Conservation (phyloP, 371 early-diverging fungal species). For the Zychaea mexicana region DNA sequence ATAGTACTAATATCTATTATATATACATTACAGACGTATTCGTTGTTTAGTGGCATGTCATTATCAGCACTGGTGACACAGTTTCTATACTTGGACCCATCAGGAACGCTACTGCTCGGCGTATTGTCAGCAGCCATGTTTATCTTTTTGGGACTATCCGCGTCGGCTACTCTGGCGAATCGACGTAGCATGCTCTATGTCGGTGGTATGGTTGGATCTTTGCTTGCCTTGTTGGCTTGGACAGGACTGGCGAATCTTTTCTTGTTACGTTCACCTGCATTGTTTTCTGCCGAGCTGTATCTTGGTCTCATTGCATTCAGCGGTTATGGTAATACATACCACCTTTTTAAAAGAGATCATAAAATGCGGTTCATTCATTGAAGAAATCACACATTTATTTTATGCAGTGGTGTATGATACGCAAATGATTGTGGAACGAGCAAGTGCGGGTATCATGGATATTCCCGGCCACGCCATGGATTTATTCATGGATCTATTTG, state of each 20-base stretch:
- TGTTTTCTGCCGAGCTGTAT: slow-evolving; percentile 55
- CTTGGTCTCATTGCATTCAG: slow-evolving; percentile 57
- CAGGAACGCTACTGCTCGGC: slow-evolving; percentile 33
- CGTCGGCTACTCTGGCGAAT: slow-evolving; percentile 46
- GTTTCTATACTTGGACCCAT: slow-evolving; percentile 35
- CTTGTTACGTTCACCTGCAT: slow-evolving; percentile 34
- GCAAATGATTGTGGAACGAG: slow-evolving; percentile 59
- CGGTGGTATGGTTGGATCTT: slow-evolving; percentile 48
- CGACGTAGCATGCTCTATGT: slow-evolving; percentile 49
- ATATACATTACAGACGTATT: slow-evolving; percentile 38
- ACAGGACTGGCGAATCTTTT: slow-evolving; percentile 49
- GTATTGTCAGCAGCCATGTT: slow-evolving; percentile 47
- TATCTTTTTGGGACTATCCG: slow-evolving; percentile 53
- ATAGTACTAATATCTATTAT: not conserved
- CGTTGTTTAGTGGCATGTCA: slow-evolving; percentile 45
- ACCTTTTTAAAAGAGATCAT: not conserved
- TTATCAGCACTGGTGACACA: slow-evolving; percentile 25
- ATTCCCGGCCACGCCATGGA: slow-evolving; percentile 51
- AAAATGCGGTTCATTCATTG: not conserved
- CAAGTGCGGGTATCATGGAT: slow-evolving; percentile 51
- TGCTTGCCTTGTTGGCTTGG: slow-evolving; percentile 39
- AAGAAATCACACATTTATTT: not conserved
- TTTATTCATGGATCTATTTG: slow-evolving; percentile 56
- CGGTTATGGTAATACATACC: slow-evolving; percentile 40
- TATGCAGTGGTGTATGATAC: slow-evolving; percentile 60